Conservation (phyloP, 768 basidiomycete species). For the Chalciporus sphaerocephalus region DNA sequence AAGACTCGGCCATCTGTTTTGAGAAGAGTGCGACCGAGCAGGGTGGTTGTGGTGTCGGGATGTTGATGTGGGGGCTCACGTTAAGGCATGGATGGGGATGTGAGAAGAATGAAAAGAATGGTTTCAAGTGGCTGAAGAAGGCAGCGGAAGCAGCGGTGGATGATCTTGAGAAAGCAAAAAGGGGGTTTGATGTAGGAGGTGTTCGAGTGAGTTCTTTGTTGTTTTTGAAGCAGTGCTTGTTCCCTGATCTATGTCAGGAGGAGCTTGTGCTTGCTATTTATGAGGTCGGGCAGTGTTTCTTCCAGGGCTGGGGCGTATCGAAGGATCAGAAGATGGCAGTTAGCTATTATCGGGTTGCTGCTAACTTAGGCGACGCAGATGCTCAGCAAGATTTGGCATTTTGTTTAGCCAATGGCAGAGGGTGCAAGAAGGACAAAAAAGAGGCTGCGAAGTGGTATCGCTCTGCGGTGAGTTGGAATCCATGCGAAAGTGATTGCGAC, state of each 20-base stretch:
- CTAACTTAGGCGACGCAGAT: slow-evolving; percentile 79
- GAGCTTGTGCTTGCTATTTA: slow-evolving; percentile 88
- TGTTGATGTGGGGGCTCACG: slow-evolving; percentile 89
- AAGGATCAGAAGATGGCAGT: slow-evolving; percentile 91
- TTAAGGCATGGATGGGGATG: slow-evolving; percentile 88
- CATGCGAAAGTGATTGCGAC: neutral
- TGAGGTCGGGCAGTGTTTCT: slow-evolving; percentile 90
- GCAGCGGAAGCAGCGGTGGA: slow-evolving; percentile 79
- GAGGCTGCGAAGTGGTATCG: slow-evolving; percentile 89
- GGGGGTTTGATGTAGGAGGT: slow-evolving; percentile 49
- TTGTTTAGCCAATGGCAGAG: slow-evolving; percentile 81
- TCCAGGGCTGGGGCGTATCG: slow-evolving; percentile 84
- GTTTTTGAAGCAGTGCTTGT: neutral
- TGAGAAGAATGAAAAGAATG: slow-evolving; percentile 69
- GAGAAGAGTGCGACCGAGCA: slow-evolving; percentile 68
- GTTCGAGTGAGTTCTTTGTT: slow-evolving; percentile 43
- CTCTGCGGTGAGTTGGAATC: slow-evolving; percentile 54
- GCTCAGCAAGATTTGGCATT: slow-evolving; percentile 85
- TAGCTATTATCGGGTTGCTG: slow-evolving; percentile 81
- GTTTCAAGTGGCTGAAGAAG: slow-evolving; percentile 76
- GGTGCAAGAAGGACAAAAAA: slow-evolving; percentile 84
- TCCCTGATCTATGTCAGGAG: slow-evolving; percentile 36
- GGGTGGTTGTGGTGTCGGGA: slow-evolving; percentile 84
- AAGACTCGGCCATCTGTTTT: slow-evolving; percentile 67
- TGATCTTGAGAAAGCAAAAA: slow-evolving; percentile 63